Percentiles rank a stretch among this genome's conserved stretches.
Conservation (phyloP, 1,284 basidiomycete genomes). For the Ceratobasidium sp. region DNA sequence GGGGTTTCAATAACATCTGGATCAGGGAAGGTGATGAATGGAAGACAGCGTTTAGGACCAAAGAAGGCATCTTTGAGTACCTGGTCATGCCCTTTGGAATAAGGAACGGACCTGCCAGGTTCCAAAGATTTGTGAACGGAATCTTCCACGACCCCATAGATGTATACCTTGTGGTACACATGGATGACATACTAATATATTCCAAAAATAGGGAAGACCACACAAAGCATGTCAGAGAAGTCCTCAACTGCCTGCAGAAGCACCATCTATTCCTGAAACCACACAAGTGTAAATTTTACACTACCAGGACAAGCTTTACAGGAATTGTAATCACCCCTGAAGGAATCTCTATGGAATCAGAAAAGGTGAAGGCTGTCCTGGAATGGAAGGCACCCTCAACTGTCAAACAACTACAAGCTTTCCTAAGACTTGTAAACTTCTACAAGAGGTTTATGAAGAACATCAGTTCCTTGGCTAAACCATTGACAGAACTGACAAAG, state of each 20-base stretch:
- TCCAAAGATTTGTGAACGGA: conserved; percentile 12
- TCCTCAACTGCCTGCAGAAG: background rate
- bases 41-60: conserved; percentile 42
- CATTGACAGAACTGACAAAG: conserved; percentile 48
- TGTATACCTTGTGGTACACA: background rate
- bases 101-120: conserved; percentile 20
- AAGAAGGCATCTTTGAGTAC: conserved; percentile 24
- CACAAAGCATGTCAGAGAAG: conserved; percentile 2
- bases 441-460: background rate
- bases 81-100: conserved; percentile 40
- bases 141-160: conserved; percentile 14
- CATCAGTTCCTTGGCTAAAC: conserved; percentile 49
- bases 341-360: conserved; percentile 46
- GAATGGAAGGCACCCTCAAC: conserved; percentile 50
- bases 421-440: conserved; percentile 54
- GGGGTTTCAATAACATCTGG: conserved; percentile 37
- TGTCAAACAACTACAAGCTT: conserved; percentile 49
- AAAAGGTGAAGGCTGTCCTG: conserved; percentile 50
- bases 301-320: background rate
- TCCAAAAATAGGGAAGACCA: conserved; percentile 20
- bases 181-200: conserved; percentile 27
- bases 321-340: background rate
- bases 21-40: conserved; percentile 41
- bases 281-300: background rate
- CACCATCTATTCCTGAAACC: conserved; percentile 27